Conservation (phyloP, 1,284 basidiomycete genomes). For the Coniferiporia sulphurascens region DNA sequence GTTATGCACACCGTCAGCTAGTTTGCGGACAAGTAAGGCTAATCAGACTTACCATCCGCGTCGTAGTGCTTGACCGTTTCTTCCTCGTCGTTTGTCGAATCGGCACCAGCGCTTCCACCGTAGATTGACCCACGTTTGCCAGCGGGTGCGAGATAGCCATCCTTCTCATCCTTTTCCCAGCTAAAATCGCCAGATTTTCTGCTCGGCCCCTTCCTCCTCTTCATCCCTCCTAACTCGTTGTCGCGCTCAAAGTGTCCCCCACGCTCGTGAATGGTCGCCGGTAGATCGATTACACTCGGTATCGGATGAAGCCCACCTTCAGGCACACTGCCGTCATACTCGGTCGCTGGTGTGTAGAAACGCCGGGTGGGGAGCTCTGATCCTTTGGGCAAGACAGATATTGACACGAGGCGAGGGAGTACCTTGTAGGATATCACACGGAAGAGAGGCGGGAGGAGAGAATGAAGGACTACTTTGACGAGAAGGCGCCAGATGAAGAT, state of each 20-base stretch:
- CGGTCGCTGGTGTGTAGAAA: slow-evolving; percentile 86
- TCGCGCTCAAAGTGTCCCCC: slow-evolving; percentile 13
- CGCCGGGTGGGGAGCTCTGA: slow-evolving; percentile 70
- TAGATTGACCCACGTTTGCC: not conserved
- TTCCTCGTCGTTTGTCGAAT: slow-evolving; percentile 25
- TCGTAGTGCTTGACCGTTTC: slow-evolving; percentile 69
- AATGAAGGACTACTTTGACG: slow-evolving; percentile 71
- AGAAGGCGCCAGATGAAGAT: slow-evolving; percentile 86
- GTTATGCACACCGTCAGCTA: no score
- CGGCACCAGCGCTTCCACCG: slow-evolving; percentile 22
- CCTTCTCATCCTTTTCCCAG: not conserved
- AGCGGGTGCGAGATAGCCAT: not conserved
- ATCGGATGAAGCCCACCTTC: slow-evolving; percentile 64
- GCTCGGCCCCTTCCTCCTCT: slow-evolving; percentile 8
- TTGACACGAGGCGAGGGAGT: slow-evolving; percentile 13
- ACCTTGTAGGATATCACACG: slow-evolving; percentile 54
- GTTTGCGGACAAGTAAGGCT: no score
- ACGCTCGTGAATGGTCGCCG: slow-evolving; percentile 28
- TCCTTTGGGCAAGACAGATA: slow-evolving; percentile 25
- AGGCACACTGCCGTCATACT: slow-evolving; percentile 66
- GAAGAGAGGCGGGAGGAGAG: slow-evolving; percentile 78
- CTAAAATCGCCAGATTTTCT: not conserved
- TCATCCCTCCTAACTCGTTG: slow-evolving; percentile 14
- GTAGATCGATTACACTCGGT: slow-evolving; percentile 82
- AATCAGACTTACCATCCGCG: slow-evolving; percentile 63